These are phyloP conservation scores for Moesziomyces antarcticus DNA, from an alignment of 1,284 basidiomycete species.

Conservation along the genomic window DNA sequence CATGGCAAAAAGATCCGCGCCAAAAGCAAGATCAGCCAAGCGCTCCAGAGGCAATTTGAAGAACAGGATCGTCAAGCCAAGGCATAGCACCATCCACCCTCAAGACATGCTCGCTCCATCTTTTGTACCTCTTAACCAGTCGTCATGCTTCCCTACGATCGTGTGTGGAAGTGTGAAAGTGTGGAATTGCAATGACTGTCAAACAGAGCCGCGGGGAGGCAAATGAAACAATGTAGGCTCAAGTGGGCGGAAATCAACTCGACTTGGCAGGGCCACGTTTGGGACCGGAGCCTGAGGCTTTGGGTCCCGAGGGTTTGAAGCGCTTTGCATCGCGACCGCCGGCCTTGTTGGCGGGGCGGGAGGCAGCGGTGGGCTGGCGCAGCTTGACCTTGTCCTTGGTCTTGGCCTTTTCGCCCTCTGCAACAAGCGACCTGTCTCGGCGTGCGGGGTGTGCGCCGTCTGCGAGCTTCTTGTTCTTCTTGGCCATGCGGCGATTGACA, in stretches of 20 bases:
- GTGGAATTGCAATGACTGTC: too few relatives aligned
- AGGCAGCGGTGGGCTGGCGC: constrained; percentile 19
- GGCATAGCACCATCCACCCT: neutral
- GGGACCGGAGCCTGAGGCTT: constrained; percentile 1
- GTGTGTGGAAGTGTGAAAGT: too few relatives aligned
- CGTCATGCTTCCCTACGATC: too few relatives aligned
- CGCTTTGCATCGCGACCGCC: constrained; percentile 13
- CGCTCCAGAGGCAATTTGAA: constrained; percentile 29
- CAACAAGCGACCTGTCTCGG: constrained; percentile 19
- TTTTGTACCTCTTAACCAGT: too few relatives aligned
- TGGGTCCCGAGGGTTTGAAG: constrained; percentile 20
- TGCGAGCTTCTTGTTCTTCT: constrained; percentile 58
- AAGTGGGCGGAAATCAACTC: constrained; percentile 8
- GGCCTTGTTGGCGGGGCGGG: neutral
- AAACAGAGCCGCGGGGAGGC: neutral
- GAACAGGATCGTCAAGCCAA: constrained; percentile 13
- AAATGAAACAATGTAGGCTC: neutral
- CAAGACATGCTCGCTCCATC: too few relatives aligned
- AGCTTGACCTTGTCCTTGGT: constrained; percentile 40
- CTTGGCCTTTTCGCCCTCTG: constrained; percentile 42
- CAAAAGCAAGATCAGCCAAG: constrained; percentile 72
- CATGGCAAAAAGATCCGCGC: constrained; percentile 75
- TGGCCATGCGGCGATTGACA: constrained; percentile 55
- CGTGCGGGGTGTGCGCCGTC: constrained; percentile 1
- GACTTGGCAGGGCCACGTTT: constrained; percentile 17